phyloP scores from a whole-genome alignment of 2,329 filamentous ascomycete species.

The Monosporascus sp. region DNA sequence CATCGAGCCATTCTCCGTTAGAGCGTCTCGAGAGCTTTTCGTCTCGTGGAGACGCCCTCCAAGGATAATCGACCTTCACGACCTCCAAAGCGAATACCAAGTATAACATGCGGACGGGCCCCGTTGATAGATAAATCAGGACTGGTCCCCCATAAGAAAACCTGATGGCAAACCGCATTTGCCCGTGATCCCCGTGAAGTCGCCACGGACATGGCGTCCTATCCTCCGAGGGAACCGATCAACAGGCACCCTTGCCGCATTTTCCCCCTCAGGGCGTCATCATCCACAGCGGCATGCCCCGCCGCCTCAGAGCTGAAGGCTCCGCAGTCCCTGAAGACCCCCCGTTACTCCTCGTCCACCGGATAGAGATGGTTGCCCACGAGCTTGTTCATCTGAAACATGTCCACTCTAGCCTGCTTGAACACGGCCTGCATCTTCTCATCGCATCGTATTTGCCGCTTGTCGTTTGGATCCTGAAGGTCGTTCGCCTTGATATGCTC shows the following conservation, averaged over 20 bases:
- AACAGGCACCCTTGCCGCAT: background rate
- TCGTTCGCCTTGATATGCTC: conserved; percentile 84
- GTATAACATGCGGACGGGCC: background rate
- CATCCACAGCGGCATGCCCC: conserved; percentile 2
- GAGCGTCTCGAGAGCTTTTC: too few species aligned
- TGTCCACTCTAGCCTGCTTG: conserved; percentile 85
- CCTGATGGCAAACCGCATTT: too few species aligned
- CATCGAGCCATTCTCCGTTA: too few species aligned
- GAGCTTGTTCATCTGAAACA: conserved; percentile 99
- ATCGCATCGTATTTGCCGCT: conserved; percentile 89
- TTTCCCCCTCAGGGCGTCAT: background rate
- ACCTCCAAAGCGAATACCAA: background rate
- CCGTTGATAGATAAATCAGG: too few species aligned
- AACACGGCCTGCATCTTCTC: conserved; percentile 88
- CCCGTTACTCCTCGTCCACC: conserved; percentile 57
- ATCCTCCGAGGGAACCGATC: too few species aligned
- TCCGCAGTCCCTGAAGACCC: conserved; percentile 15
- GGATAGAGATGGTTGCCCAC: conserved; percentile 86
- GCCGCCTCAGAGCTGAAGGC: background rate
- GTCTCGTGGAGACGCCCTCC: background rate
- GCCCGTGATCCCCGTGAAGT: too few species aligned
- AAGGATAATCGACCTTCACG: background rate
- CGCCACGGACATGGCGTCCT: too few species aligned
- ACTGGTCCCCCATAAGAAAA: too few species aligned
- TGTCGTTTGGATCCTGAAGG: conserved; percentile 86